These are phyloP conservation scores for Triglochin maritima DNA, from an alignment of 106 monocot genomes.

Conservation along the genomic window DNA sequence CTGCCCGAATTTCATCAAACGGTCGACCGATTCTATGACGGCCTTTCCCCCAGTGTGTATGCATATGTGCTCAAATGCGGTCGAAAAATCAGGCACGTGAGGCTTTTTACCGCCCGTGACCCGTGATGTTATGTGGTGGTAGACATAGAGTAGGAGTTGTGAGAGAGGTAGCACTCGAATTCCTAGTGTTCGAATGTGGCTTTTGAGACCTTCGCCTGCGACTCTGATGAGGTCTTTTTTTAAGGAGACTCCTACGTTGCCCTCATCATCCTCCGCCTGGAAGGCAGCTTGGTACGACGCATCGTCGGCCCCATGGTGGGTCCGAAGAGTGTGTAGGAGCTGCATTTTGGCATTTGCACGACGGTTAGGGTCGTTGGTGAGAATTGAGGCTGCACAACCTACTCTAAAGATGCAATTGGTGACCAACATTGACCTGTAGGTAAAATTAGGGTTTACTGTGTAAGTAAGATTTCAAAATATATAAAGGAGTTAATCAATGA, in stretches of 20 bases:
- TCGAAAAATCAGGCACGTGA: constrained; percentile 42
- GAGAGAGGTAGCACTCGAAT: constrained; percentile 13
- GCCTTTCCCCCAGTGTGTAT: constrained; percentile 83
- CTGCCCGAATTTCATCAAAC: constrained; percentile 24
- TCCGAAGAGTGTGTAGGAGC: constrained; percentile 39
- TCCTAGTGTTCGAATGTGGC: constrained; percentile 14
- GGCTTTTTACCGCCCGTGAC: not conserved
- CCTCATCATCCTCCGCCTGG: constrained; percentile 16
- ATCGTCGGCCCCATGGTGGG: constrained; percentile 59
- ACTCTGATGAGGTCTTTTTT: constrained; percentile 21
- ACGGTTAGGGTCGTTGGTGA: constrained; percentile 37
- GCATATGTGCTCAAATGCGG: constrained; percentile 81
- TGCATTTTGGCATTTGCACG: constrained; percentile 37
- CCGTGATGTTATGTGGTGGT: constrained; percentile 4
- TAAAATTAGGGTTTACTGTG: too few species aligned
- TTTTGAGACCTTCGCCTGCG: constrained; percentile 12
- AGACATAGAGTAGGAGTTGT: constrained; percentile 14
- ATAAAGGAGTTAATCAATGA: too few species aligned
- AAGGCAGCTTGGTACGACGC: constrained; percentile 39
- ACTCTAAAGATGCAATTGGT: constrained; percentile 80
- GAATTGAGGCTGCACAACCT: constrained; percentile 41
- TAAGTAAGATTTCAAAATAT: too few species aligned
- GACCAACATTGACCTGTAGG: constrained; percentile 43
- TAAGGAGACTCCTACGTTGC: constrained; percentile 14
- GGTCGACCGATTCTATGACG: constrained; percentile 45